phyloP scores from a whole-genome alignment of 2,329 filamentous ascomycete genomes.

The Endoconidiophora laricicola region DNA sequence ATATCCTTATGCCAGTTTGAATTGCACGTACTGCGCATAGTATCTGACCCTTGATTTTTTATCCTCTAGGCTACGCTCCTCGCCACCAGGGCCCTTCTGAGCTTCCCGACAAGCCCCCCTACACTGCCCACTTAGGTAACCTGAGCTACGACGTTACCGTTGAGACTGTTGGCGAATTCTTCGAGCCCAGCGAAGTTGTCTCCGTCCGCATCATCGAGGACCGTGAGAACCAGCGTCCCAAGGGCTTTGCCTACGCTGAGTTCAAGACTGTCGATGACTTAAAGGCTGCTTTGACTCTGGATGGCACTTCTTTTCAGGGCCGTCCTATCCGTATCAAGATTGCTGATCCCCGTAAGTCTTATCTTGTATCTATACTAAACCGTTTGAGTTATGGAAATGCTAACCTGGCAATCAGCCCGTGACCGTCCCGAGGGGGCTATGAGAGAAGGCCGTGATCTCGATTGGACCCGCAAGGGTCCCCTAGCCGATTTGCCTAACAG shows the following conservation, averaged over 20 bases:
- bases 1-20: too few relatives aligned
- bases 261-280: slow-evolving; percentile 76
- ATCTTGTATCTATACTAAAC: not conserved
- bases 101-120: slow-evolving; percentile 82
- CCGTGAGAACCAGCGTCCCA: slow-evolving; percentile 80
- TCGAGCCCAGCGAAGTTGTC: slow-evolving; percentile 66
- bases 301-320: slow-evolving; percentile 69
- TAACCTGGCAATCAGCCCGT: slow-evolving; percentile 1
- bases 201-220: slow-evolving; percentile 96
- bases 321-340: slow-evolving; percentile 86
- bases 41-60: slow-evolving; percentile 14
- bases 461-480: slow-evolving; percentile 89
- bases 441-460: slow-evolving; percentile 50
- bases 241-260: slow-evolving; percentile 96
- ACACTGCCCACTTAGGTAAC: slow-evolving; percentile 90
- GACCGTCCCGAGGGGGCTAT: slow-evolving; percentile 29
- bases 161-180: slow-evolving; percentile 72
- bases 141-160: slow-evolving; percentile 85
- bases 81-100: slow-evolving; percentile 58
- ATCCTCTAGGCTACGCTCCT: slow-evolving; percentile 32
- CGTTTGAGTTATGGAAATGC: too few relatives aligned
- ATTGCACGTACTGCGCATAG: too few relatives aligned
- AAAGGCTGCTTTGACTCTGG: slow-evolving; percentile 74
- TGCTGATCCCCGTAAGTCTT: slow-evolving; percentile 78
- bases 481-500: slow-evolving; percentile 52